Conservation (phyloP, 2,329 filamentous ascomycete species). For the Neobulgaria alba region DNA sequence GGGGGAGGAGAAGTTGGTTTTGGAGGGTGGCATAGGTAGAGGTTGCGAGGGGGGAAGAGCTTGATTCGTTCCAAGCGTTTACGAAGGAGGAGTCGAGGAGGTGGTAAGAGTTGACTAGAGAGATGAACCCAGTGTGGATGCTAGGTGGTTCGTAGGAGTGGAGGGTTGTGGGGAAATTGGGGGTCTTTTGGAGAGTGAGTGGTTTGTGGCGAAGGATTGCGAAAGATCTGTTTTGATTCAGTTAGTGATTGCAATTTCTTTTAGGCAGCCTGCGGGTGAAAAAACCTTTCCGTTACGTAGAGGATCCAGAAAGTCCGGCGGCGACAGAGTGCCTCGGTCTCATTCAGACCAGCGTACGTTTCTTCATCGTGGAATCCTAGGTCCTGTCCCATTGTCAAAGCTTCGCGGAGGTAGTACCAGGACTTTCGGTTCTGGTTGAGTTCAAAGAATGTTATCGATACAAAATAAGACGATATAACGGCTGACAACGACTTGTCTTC, state of each 20-base stretch:
- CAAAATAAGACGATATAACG: conserved; percentile 54
- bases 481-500: conserved; percentile 46
- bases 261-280: no score
- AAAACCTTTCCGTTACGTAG: conserved; percentile 51
- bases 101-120: conserved; percentile 52
- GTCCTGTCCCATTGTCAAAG: conserved; percentile 50
- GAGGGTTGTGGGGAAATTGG: conserved; percentile 43
- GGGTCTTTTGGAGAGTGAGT: conserved; percentile 51
- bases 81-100: conserved; percentile 57
- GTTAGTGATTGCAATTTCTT: no score
- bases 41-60: conserved; percentile 32
- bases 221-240: conserved; percentile 55
- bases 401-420: conserved; percentile 54
- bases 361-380: conserved; percentile 50
- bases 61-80: conserved; percentile 54
- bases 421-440: conserved; percentile 49
- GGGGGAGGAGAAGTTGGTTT: conserved; percentile 39
- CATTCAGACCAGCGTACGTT: conserved; percentile 40
- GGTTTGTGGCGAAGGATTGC: conserved; percentile 56
- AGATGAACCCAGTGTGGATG: conserved; percentile 49
- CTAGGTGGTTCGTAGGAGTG: conserved; percentile 43
- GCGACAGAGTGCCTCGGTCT: conserved; percentile 43
- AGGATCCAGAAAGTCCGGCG: conserved; percentile 54
- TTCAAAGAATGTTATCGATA: conserved; percentile 52
- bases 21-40: conserved; percentile 40